phyloP scores from a whole-genome alignment of 2,329 filamentous ascomycete species.

The Penicillium freii region DNA sequence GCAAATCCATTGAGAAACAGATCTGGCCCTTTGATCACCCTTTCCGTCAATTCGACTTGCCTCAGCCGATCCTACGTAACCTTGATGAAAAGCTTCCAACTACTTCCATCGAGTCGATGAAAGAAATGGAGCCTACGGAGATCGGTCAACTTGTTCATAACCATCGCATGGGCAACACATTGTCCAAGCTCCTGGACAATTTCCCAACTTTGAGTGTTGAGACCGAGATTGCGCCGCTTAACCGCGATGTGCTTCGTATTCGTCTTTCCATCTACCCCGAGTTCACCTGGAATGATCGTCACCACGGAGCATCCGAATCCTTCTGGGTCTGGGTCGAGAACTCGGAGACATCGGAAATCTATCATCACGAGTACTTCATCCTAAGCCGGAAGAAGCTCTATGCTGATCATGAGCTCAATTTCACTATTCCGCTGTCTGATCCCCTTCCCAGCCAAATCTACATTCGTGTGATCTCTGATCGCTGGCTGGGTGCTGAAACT shows the following conservation, averaged over 20 bases:
- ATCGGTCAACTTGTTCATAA: slow-evolving; percentile 92
- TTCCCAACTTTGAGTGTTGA: slow-evolving; percentile 92
- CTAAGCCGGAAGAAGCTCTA: slow-evolving; percentile 84
- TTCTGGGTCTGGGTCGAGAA: slow-evolving; percentile 99
- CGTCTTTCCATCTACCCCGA: slow-evolving; percentile 82
- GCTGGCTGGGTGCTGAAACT: slow-evolving; percentile 95
- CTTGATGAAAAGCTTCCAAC: slow-evolving; percentile 75
- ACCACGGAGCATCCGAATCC: slow-evolving; percentile 91
- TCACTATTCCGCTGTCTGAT: slow-evolving; percentile 92
- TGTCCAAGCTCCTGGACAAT: slow-evolving; percentile 77
- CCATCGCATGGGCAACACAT: slow-evolving; percentile 76
- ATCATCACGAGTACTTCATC: slow-evolving; percentile 96
- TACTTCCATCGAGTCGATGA: slow-evolving; percentile 74
- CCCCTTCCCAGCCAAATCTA: slow-evolving; percentile 95
- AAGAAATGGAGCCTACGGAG: slow-evolving; percentile 90
- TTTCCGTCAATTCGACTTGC: slow-evolving; percentile 89
- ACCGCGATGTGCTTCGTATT: slow-evolving; percentile 91
- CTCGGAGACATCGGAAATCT: slow-evolving; percentile 95
- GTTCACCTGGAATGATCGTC: slow-evolving; percentile 89
- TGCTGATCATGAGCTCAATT: slow-evolving; percentile 96
- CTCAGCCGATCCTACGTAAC: slow-evolving; percentile 76
- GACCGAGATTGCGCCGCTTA: slow-evolving; percentile 90
- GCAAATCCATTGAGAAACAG: slow-evolving; percentile 95
- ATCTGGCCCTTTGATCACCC: slow-evolving; percentile 96
- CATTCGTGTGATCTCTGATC: slow-evolving; percentile 87